Evolutionary conservation across 768 basidiomycete species (phyloP).

Genomic region (Leccinellum luteum): DNA sequence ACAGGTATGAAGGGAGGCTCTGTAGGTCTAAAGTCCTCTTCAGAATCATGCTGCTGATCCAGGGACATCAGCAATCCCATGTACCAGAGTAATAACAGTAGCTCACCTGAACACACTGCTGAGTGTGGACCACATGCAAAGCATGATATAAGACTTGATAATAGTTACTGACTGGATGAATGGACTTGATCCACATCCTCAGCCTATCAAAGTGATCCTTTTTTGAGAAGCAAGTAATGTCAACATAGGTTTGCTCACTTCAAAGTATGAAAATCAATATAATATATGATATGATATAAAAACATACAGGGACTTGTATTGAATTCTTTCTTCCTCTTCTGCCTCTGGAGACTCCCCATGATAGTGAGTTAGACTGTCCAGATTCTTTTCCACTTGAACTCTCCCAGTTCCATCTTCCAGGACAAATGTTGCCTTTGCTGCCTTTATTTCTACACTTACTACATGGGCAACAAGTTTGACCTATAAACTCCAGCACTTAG

Average conservation of each 20-base stretch:
- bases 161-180: constrained; percentile 15
- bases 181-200: constrained; percentile 11
- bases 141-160: constrained; percentile 28
- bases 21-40: not conserved
- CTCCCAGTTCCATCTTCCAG: constrained; percentile 41
- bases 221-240: constrained; percentile 4
- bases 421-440: constrained; percentile 8
- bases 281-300: not conserved
- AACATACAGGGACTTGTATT: constrained; percentile 11
- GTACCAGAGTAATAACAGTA: not conserved
- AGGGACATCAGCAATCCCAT: not conserved
- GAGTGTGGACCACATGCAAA: constrained; percentile 22
- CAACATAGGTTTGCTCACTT: constrained; percentile 23
- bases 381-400: constrained; percentile 9
- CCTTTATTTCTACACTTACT: constrained; percentile 15
- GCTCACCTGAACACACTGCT: constrained; percentile 10
- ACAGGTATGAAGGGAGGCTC: not conserved
- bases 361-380: not conserved
- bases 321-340: constrained; percentile 14
- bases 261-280: not conserved
- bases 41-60: constrained; percentile 7
- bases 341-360: not conserved
- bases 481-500: constrained; percentile 25
- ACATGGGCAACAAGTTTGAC: constrained; percentile 53
- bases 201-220: not conserved